Conservation (phyloP, 1,284 basidiomycete genomes). For the Inonotus hispidus region DNA sequence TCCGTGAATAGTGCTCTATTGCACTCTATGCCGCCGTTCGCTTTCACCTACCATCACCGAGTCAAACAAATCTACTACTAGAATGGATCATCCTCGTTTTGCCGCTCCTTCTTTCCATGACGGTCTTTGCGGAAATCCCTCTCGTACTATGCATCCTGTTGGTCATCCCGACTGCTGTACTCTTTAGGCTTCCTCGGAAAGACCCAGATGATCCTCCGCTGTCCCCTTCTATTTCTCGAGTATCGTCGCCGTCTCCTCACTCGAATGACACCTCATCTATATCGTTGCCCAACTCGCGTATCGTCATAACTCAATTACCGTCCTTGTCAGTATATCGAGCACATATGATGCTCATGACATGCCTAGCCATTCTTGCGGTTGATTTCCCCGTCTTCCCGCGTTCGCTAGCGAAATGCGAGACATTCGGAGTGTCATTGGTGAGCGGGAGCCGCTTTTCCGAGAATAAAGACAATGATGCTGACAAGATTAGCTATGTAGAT, state of each 20-base stretch:
- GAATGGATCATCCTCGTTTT: constrained; percentile 68
- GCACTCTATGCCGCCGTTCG: constrained; percentile 57
- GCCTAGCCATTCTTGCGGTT: constrained; percentile 90
- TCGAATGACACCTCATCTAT: constrained; percentile 7
- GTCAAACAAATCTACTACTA: constrained; percentile 36
- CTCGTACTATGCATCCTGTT: constrained; percentile 47
- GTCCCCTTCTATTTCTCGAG: constrained; percentile 21
- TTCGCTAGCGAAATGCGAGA: constrained; percentile 87
- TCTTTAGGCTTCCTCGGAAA: constrained; percentile 9
- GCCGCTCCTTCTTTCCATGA: constrained; percentile 78
- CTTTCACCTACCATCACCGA: constrained; percentile 39
- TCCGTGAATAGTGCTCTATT: constrained; percentile 63
- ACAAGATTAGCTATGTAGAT: constrained; percentile 52
- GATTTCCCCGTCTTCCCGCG: constrained; percentile 94
- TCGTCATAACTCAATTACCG: constrained; percentile 41
- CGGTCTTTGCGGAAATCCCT: constrained; percentile 62
- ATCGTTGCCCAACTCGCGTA: constrained; percentile 5
- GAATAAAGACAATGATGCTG: constrained; percentile 2
- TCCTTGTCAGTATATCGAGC: constrained; percentile 87
- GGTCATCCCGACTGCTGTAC: constrained; percentile 29
- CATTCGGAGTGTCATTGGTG: constrained; percentile 88
- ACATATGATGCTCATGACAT: constrained; percentile 94
- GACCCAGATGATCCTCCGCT: constrained; percentile 2
- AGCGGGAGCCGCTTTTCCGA: constrained; percentile 26
- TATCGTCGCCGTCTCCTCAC: constrained; percentile 19